A percentile compares a stretch with the other conserved stretches of the same genome.
These are phyloP conservation scores for Tolypocladium ophioglossoides DNA, from an alignment of 2,329 filamentous ascomycete species.

Conservation along the genomic window DNA sequence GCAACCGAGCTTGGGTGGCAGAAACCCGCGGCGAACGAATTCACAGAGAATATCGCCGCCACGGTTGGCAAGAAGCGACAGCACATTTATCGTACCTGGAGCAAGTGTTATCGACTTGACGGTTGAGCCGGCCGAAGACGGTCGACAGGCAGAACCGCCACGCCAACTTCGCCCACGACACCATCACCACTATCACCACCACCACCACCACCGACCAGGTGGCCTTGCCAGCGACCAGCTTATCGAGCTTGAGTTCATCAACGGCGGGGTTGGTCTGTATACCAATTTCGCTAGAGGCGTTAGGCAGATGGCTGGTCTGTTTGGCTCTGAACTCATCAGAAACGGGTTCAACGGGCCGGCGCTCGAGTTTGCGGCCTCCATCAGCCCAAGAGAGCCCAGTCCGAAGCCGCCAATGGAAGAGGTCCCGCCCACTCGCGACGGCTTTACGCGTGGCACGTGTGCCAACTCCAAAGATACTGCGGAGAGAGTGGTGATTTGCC, in stretches of 20 bases:
- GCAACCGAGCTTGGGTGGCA: conserved; percentile 5
- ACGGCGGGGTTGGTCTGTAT: conserved; percentile 6
- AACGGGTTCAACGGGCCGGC: conserved; percentile 7
- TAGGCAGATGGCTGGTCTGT: conserved; percentile 14
- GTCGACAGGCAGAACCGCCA: conserved; percentile 8
- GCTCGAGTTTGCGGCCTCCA: conserved; percentile 14
- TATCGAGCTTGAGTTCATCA: conserved; percentile 15
- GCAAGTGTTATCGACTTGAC: conserved; percentile 42
- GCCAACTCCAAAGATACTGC: conserved; percentile 33
- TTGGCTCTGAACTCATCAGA: conserved; percentile 12
- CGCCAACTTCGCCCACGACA: conserved; percentile 1
- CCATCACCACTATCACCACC: conserved; percentile 8
- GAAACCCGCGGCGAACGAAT: conserved; percentile 30
- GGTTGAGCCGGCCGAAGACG: conserved; percentile 28
- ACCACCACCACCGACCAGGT: conserved; percentile 2
- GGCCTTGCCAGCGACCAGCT: conserved; percentile 9
- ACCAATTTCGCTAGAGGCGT: conserved; percentile 12
- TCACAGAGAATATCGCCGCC: conserved; percentile 30
- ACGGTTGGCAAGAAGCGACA: conserved; percentile 32
- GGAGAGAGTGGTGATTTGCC: conserved; percentile 67
- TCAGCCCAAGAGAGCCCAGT: conserved; percentile 20
- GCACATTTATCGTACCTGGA: conserved; percentile 25
- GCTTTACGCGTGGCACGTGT: conserved; percentile 66
- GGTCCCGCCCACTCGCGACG: conserved; percentile 54
- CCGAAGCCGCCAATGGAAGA: conserved; percentile 46